These are phyloP conservation scores for Arctostaphylos glauca DNA, from an alignment of 148 eudicot genomes.

Conservation along the genomic window DNA sequence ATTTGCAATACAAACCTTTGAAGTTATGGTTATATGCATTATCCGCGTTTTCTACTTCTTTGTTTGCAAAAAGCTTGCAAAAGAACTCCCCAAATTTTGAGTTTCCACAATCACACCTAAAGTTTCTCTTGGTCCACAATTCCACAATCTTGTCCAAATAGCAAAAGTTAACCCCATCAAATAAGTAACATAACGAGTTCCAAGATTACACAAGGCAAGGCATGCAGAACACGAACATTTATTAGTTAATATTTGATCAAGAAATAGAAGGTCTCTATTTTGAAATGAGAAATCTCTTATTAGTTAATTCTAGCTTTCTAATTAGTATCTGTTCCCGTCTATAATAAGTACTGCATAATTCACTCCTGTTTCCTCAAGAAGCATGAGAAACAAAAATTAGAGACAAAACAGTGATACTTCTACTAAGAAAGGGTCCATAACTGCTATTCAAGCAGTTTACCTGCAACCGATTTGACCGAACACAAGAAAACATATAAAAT, in stretches of 20 bases:
- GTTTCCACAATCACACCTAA: conserved; percentile 97
- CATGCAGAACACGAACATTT: background rate
- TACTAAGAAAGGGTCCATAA: too few species aligned
- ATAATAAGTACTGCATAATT: too few species aligned
- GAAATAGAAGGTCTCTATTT: too few species aligned
- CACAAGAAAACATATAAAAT: too few species aligned
- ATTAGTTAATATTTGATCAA: background rate
- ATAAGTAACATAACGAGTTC: background rate
- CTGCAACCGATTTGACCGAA: too few species aligned
- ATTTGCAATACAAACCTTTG: conserved; percentile 87
- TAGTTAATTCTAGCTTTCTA: too few species aligned
- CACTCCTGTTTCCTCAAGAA: too few species aligned
- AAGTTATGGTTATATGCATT: conserved; percentile 89
- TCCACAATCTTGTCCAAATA: conserved; percentile 61
- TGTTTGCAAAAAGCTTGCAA: conserved; percentile 81
- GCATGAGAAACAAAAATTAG: too few species aligned
- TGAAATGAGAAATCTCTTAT: too few species aligned
- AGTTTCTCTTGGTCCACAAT: conserved; percentile 96
- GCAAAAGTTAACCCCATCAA: conserved; percentile 14
- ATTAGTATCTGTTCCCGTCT: too few species aligned
- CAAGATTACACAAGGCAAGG: background rate
- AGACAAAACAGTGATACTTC: too few species aligned
- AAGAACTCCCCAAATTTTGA: conserved; percentile 91
- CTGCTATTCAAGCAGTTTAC: too few species aligned
- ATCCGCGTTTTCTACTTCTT: conserved; percentile 77